Base-by-base conservation (phyloP, 139 green algal genomes). In the Chloropicon primus region DNA sequence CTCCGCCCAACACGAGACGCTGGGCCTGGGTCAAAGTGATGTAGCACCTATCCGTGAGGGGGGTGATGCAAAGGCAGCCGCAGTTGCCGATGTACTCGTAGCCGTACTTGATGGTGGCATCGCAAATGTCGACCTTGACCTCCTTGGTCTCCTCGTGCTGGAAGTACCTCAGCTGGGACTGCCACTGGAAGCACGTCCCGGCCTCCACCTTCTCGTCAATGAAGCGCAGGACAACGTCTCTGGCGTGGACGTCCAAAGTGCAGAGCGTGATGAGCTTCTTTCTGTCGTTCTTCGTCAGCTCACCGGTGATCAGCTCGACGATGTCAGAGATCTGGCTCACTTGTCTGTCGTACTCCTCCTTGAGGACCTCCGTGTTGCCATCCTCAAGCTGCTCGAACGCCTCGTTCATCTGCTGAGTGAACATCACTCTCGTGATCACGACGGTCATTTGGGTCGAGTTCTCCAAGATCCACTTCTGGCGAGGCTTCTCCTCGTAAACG, bases 71-170 rank as follows among this genome's bases (percentile, higher is more conserved):
- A 28, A 97, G 87, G 82, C 89, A 94, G 62, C 93, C 93, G 76
- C 87, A 92, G 83, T 96, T 96, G 82, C 93, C 93, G 53, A 96
- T 92, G 87, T 95, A 97, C 86, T 97, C 93, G 83, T 96, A 93
- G 28, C 82, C 84, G 86, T 97, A 96, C 3, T 72, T 72, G 26
- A 97, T 94, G 80, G 96, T 92, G 2, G 92, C 93, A 74, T 97
- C 93, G 74, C 92, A 96, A 74, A 97, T 96, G 81, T 91, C 90
- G 78, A 93, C 89, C 85, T 90, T 81, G 2, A 53, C 28, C 21
- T 87, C 83, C 74, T 91, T 91, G 62, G 85, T 92, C 76, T 92
- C 91, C 74, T 93, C 88, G 54, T 91, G 86, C 83, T 90, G 83
- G 77, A 82, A 86, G 86, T 97, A 97, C 25, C 93, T 88, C 80